Evolutionary conservation across 176 grass and related monocot species (phyloP).

Genomic region (Carex kokanica): DNA sequence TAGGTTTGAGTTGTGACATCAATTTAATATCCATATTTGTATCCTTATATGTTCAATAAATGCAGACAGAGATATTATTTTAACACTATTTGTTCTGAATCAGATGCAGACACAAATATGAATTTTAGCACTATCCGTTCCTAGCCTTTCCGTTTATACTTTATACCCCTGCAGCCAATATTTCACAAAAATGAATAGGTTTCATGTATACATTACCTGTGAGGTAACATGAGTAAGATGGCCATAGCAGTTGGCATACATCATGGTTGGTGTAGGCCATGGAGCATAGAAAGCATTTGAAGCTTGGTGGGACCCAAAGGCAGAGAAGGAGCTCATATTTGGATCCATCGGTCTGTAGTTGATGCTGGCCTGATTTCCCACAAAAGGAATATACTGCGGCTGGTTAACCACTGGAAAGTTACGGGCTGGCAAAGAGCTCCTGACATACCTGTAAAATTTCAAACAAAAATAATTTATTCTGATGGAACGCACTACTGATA

Average conservation of each 20-base stretch:
- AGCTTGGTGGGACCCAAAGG: slow-evolving; percentile 33
- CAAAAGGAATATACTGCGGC: slow-evolving; percentile 60
- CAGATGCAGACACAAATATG: not conserved
- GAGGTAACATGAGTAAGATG: slow-evolving; percentile 53
- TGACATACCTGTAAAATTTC: slow-evolving; percentile 68
- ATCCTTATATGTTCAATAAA: not conserved
- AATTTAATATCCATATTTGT: not conserved
- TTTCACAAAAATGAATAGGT: not conserved
- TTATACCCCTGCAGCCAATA: not conserved
- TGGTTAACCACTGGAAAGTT: slow-evolving; percentile 42
- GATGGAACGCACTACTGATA: not conserved
- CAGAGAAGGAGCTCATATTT: slow-evolving; percentile 36
- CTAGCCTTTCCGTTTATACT: not conserved
- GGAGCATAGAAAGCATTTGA: slow-evolving; percentile 62
- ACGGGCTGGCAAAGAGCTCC: slow-evolving; percentile 38
- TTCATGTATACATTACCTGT: slow-evolving; percentile 45
- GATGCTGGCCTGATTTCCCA: slow-evolving; percentile 59
- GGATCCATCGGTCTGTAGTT: slow-evolving; percentile 57
- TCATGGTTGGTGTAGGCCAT: slow-evolving; percentile 62
- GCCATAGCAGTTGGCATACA: slow-evolving; percentile 86
- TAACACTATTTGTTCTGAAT: not conserved
- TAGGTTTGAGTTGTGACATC: not conserved
- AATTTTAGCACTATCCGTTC: not conserved
- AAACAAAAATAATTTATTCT: slow-evolving; percentile 2
- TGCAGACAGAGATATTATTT: not conserved